Percentiles rank a stretch among this genome's conserved stretches.
These are phyloP conservation scores for Phytopythium sindhum DNA, from an alignment of 352 stramenopile genomes.

Conservation along the genomic window DNA sequence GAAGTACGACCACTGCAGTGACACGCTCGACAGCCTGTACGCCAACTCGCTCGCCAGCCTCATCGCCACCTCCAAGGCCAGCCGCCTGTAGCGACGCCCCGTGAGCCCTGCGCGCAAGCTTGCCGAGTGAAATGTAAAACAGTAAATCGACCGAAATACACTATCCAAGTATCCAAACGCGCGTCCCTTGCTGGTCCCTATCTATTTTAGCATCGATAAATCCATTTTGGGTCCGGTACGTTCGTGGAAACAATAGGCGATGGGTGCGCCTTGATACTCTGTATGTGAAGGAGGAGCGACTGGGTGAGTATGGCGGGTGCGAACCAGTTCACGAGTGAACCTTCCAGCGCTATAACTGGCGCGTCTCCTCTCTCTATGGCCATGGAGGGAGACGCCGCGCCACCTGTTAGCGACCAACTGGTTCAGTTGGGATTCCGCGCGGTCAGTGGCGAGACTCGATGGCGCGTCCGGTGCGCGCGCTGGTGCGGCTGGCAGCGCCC, in stretches of 20 bases:
- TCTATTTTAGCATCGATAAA: background rate
- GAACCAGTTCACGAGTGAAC: too few relatives aligned
- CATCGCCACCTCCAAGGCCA: constrained; percentile 28
- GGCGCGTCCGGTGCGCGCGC: background rate
- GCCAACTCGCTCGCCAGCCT: constrained; percentile 42
- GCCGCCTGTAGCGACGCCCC: constrained; percentile 26
- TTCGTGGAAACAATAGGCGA: too few relatives aligned
- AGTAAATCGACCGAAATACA: background rate
- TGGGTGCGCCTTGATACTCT: too few relatives aligned
- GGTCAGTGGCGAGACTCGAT: background rate
- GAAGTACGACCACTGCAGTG: constrained; percentile 34
- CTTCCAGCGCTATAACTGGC: too few relatives aligned
- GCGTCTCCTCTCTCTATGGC: too few relatives aligned
- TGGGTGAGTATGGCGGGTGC: too few relatives aligned
- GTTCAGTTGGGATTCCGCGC: background rate
- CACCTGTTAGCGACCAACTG: background rate
- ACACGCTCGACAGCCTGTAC: constrained; percentile 43
- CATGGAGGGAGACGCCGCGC: too few relatives aligned
- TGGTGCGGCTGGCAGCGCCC: constrained; percentile 16
- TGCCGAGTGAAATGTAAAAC: background rate
- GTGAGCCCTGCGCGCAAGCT: background rate
- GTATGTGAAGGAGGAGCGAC: too few relatives aligned
- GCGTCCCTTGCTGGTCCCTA: too few relatives aligned
- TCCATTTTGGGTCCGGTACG: too few relatives aligned
- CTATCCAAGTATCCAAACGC: constrained; percentile 1